Evolutionary conservation across 305 asterid species (phyloP), one percentile per base, ranked within the genome.

Genomic region (Fraxinus angustifolia): DNA sequence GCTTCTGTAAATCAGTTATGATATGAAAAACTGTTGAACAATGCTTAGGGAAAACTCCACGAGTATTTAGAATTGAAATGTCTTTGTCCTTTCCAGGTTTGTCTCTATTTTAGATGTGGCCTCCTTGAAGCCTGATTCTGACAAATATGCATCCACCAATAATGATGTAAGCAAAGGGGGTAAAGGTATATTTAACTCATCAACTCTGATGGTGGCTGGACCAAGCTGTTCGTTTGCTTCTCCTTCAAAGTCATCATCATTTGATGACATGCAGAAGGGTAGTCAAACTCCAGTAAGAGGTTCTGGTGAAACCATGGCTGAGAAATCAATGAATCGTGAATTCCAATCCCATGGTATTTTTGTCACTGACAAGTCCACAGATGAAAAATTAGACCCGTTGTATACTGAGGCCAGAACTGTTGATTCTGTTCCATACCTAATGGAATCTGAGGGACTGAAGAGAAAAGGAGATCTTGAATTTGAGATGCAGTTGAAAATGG

Each of bases 401-500:
- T 84, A 86, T 77, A 77, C 88, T 21, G 90, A 79, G 80, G 79
- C 79, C 84, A 87, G 84, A 84, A 73, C 17, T 70, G 84, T 82
- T 83, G 58, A 75, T 80, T 87, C 88, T 88, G 90, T 89, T 81
- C 74, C 87, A 76, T 62, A 84, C 83, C 84, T 77, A 36, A 75
- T 78, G 34, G 89, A 88, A 80, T 68, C 87, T 42, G 88, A 83
- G 79, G 86, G 83, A 73, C 62, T 79, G 86, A 96, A 91, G 88
- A 93, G 95, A 81, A 94, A 90, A 88, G 99, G 97, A 73, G 99
- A 94, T 87, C 76, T 92, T 80, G 97, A 94, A 87, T 94, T 92
- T 87, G 91, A 92, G 89, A 88, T 96, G 96, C 98, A 96, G 88
- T 53, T 94, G 89, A 92, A 92, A 87, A 91, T 94, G 92, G 97